Conservation (phyloP, 177 flowering plant species). For the Tripterygium wilfordii region DNA sequence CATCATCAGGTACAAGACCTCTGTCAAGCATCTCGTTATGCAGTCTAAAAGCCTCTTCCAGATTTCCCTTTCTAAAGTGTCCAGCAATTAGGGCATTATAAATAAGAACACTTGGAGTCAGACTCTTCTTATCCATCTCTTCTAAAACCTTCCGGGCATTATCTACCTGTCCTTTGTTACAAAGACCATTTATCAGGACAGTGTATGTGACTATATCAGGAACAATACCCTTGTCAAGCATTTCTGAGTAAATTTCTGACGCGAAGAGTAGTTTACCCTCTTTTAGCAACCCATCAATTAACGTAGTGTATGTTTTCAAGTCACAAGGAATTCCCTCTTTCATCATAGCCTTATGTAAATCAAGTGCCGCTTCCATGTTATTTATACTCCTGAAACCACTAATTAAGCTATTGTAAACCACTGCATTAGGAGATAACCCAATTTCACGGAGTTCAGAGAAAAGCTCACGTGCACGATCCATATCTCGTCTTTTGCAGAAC, state of each 20-base stretch:
- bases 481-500: constrained; percentile 55
- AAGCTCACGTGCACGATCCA: constrained; percentile 47
- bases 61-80: constrained; percentile 60
- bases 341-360: constrained; percentile 51
- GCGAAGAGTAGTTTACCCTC: constrained; percentile 44
- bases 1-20: constrained; percentile 65
- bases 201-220: constrained; percentile 51
- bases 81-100: constrained; percentile 67
- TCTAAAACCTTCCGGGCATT: constrained; percentile 52
- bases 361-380: constrained; percentile 56
- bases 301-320: constrained; percentile 53
- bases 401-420: constrained; percentile 60
- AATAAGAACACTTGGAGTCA: constrained; percentile 45
- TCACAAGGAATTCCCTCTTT: constrained; percentile 49
- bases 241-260: constrained; percentile 53
- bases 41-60: constrained; percentile 67
- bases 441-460: constrained; percentile 50
- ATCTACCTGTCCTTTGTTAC: constrained; percentile 46
- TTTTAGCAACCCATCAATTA: constrained; percentile 59
- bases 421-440: constrained; percentile 53
- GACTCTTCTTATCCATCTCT: constrained; percentile 49
- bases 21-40: constrained; percentile 81
- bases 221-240: constrained; percentile 51
- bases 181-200: constrained; percentile 55
- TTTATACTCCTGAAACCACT: constrained; percentile 48